Percentiles rank a stretch among this genome's conserved stretches.
phyloP scores from a whole-genome alignment of 2,329 filamentous ascomycete species.

The Hysterium pulicare region DNA sequence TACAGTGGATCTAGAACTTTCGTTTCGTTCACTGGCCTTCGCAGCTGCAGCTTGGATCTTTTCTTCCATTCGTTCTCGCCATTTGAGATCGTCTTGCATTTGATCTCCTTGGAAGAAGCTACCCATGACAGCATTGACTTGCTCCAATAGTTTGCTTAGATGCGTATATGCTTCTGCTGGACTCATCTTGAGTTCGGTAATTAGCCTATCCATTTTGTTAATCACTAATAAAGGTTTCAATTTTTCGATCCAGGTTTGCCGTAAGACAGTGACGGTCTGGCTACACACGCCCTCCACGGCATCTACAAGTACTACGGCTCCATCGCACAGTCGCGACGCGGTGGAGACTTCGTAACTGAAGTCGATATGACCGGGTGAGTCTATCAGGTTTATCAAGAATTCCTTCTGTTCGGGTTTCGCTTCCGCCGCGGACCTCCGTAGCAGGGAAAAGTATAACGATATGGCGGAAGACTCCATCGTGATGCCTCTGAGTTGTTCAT shows the following conservation, averaged over 20 bases:
- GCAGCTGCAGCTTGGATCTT: slow-evolving; percentile 69
- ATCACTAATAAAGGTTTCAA: slow-evolving; percentile 91
- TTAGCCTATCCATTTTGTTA: slow-evolving; percentile 95
- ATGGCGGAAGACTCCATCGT: slow-evolving; percentile 99
- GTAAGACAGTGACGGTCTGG: slow-evolving; percentile 93
- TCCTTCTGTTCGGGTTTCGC: slow-evolving; percentile 72
- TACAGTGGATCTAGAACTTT: slow-evolving; percentile 45
- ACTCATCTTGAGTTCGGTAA: slow-evolving; percentile 93
- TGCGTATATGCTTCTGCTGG: slow-evolving; percentile 86
- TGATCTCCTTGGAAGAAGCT: slow-evolving; percentile 97
- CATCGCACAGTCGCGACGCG: slow-evolving; percentile 89
- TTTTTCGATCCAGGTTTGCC: slow-evolving; percentile 94
- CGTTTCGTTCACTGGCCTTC: slow-evolving; percentile 52
- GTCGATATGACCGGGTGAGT: slow-evolving; percentile 96
- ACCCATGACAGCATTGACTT: slow-evolving; percentile 94
- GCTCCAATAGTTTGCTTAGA: slow-evolving; percentile 83
- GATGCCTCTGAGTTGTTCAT: slow-evolving; percentile 93
- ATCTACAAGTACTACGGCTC: slow-evolving; percentile 89
- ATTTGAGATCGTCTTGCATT: slow-evolving; percentile 97
- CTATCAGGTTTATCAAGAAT: slow-evolving; percentile 95
- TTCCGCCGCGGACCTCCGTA: slow-evolving; percentile 68
- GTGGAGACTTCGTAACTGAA: slow-evolving; percentile 98
- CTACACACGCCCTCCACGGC: slow-evolving; percentile 98
- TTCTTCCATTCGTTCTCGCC: slow-evolving; percentile 90
- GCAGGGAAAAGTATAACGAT: slow-evolving; percentile 90